Base-by-base conservation (phyloP, 176 grass and related monocot genomes). In the Echinochloa phyllopogon region DNA sequence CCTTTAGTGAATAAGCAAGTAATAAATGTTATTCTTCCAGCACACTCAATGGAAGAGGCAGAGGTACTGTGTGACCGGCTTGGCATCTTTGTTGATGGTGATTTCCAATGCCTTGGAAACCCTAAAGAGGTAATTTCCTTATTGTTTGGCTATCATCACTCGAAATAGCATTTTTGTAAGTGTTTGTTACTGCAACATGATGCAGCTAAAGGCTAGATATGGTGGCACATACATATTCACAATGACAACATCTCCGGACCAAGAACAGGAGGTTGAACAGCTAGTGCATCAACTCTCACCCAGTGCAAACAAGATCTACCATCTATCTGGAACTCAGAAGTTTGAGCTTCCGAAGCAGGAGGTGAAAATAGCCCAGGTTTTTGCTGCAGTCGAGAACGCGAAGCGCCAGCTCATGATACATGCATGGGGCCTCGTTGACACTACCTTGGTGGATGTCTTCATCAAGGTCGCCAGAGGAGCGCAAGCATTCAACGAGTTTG, bases 11-110 rank as follows among this genome's bases (percentile, higher is more conserved):
- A 83, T 65, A 74, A 79, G 69, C 57, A 6, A 49, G 57, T 69
- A 63, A 83, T 70, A 51, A 65, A 84, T 66, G 62, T 25, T 41
- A 58, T 86, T 60, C 41, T 88, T 39, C 18, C 80, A 92, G 93
- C 93, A 70, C 88, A 90, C 52, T 92, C 90, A 3, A 95, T 95
- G 93, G 93, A 92, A 71, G 90, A 92, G 80, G 88, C 90, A 42
- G 83, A 92, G 74, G 83, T 86, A 37, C 53, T 95, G 29, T 95
- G 93, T 18, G 93, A 95, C 74, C 70, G 86, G 6, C 78, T 95
- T 21, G 90, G 83, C 17, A 88, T 92, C 61, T 92, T 92, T 42
- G 86, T 87, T 1, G 83, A 92, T 53, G 90, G 90, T 14, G 53
- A 76, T 68, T 91, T 92, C 44, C 93, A 92, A 2, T 92, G 93